phyloP scores from a whole-genome alignment of 2,329 filamentous ascomycete genomes.

The Cryphonectria radicalis region DNA sequence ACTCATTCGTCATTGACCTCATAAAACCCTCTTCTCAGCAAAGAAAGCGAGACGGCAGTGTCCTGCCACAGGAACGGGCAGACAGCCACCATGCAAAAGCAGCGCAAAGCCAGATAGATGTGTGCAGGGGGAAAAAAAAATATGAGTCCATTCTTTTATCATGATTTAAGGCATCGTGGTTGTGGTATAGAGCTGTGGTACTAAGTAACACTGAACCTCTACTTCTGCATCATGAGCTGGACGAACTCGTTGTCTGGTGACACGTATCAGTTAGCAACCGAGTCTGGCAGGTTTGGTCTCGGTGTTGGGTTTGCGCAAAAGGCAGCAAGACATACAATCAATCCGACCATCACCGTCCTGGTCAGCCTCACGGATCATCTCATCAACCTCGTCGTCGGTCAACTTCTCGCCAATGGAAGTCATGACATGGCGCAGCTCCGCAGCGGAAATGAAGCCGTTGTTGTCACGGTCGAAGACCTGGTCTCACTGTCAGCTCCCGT shows the following conservation, averaged over 20 bases:
- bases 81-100: constrained; percentile 16
- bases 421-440: constrained; percentile 88
- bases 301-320: background rate
- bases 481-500: constrained; percentile 31
- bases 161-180: constrained; percentile 28
- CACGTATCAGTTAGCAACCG: constrained; percentile 34
- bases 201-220: constrained; percentile 41
- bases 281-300: background rate
- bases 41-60: constrained; percentile 16
- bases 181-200: constrained; percentile 20
- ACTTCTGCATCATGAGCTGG: constrained; percentile 96
- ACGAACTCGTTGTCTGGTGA: constrained; percentile 84
- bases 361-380: constrained; percentile 92
- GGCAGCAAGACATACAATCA: constrained; percentile 67
- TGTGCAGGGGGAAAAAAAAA: constrained; percentile 11
- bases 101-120: constrained; percentile 11
- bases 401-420: constrained; percentile 91
- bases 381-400: constrained; percentile 87
- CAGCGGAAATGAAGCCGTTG: constrained; percentile 89
- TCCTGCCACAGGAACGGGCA: background rate
- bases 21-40: constrained; percentile 18
- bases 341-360: constrained; percentile 89
- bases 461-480: constrained; percentile 85
- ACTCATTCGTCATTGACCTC: constrained; percentile 22
- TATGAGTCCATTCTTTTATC: constrained; percentile 26